phyloP scores from a whole-genome alignment of 1,139 yeast species.

The Williopsis jadinii region DNA sequence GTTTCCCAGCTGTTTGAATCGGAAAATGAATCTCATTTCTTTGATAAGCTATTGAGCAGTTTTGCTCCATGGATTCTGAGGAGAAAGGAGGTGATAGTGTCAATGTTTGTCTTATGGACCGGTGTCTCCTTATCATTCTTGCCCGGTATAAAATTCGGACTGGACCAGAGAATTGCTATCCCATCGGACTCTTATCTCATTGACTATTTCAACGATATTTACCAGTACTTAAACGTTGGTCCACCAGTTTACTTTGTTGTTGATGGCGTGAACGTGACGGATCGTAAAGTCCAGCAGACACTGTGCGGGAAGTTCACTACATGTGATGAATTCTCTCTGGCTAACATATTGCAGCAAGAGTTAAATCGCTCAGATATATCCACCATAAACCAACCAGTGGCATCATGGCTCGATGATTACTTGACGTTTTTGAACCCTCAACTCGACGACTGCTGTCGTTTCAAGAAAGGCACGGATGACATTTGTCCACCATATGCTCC shows the following conservation, averaged over 20 bases:
- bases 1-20: conserved; percentile 19
- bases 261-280: conserved; percentile 55
- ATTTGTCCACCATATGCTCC: conserved; percentile 69
- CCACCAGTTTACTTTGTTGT: conserved; percentile 89
- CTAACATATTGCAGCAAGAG: conserved; percentile 85
- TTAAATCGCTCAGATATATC: conserved; percentile 57
- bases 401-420: conserved; percentile 92
- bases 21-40: conserved; percentile 21
- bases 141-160: conserved; percentile 68
- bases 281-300: conserved; percentile 54
- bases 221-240: conserved; percentile 70
- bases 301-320: conserved; percentile 85
- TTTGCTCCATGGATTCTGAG: conserved; percentile 57
- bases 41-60: conserved; percentile 34
- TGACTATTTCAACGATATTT: conserved; percentile 71
- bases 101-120: conserved; percentile 52
- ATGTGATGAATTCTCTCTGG: conserved; percentile 71
- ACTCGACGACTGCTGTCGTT: conserved; percentile 78
- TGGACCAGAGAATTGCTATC: conserved; percentile 85
- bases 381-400: conserved; percentile 71
- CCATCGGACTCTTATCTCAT: conserved; percentile 79
- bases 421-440: conserved; percentile 82
- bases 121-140: conserved; percentile 62
- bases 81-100: conserved; percentile 40
- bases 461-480: conserved; percentile 40